Conservation (phyloP, 345 rosid species). For the Euclidium syriacum region DNA sequence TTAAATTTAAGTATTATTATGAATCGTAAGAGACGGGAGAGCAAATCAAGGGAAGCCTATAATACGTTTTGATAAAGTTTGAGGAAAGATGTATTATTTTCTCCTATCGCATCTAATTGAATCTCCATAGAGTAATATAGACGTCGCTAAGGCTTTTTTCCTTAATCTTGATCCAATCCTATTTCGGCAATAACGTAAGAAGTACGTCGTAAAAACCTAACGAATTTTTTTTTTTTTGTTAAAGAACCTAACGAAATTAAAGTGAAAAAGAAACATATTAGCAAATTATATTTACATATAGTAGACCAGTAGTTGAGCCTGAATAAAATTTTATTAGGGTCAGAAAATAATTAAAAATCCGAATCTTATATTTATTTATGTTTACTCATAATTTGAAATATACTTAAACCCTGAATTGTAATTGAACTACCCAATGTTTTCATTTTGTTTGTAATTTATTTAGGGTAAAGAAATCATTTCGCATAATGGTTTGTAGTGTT, state of each 20-base stretch:
- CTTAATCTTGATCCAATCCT: neutral
- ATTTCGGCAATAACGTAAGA: conserved; percentile 22
- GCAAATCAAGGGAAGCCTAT: neutral
- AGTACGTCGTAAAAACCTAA: conserved; percentile 13
- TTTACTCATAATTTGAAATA: no score
- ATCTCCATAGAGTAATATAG: neutral
- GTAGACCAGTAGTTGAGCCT: no score
- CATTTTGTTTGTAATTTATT: no score
- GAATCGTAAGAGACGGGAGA: neutral
- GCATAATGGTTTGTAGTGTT: no score
- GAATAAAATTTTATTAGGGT: no score
- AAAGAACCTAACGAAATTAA: conserved; percentile 7
- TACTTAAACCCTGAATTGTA: no score
- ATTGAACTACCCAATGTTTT: no score
- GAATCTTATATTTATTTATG: no score
- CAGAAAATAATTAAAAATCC: no score
- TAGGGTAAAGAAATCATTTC: no score
- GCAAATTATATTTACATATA: neutral
- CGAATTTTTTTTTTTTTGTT: no score
- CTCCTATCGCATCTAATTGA: neutral
- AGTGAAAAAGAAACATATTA: conserved; percentile 11
- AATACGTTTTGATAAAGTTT: neutral
- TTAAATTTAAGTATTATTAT: neutral
- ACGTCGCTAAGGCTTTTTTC: conserved; percentile 4
- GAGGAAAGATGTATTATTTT: neutral